Evolutionary conservation across 768 basidiomycete species (phyloP), one percentile per base, ranked within the genome.

Genomic region (Lyophyllum decastes): DNA sequence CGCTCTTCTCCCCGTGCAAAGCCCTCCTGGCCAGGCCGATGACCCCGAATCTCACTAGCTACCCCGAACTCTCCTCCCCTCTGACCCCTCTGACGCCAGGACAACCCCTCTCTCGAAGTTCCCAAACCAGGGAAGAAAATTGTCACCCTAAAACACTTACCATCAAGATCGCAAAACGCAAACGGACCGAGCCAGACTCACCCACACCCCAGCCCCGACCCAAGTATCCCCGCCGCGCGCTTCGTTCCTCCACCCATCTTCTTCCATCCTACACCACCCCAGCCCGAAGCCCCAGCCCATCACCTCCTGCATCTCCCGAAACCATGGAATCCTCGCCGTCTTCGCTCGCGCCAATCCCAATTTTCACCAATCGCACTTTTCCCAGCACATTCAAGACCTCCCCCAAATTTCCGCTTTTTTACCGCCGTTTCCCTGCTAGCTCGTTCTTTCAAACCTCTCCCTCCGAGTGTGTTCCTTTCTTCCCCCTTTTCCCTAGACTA

Each of bases 391-490:
- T 90, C 52, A 72, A 79, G 41, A 73, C 40, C 51, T 25, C 35
- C 44, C 3, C 46, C 81, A 48, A 76, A 82, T 90, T 86, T 64
- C 71, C 85, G 40, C 78, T 86, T 19, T 82, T 90, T 60, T 93
- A 93, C 68, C 73, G 87, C 54, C 82, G 84, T 8, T 93, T 89
- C 66, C 87, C 89, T 5, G 76, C 79, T 53, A 87, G 85, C 61
- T 80, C 85, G 5, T 85, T 80, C 60, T 76, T 82, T 41, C 75
- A 78, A 22, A 63, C 70, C 25, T 65, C 73, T 17, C 73, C 75
- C 34, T 65, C 66, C 35, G 66, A 65, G 84, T 86, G 70, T 59
- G 76, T 67, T 49, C 24, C 25, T 47, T 55, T 54, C 52, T 40
- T 56, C 58, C 40, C 19, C 40, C 12, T 49, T 30, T 53, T 24